These are phyloP conservation scores for Fusarium sp. DNA, from an alignment of 2,329 filamentous ascomycete species.

Conservation along the genomic window DNA sequence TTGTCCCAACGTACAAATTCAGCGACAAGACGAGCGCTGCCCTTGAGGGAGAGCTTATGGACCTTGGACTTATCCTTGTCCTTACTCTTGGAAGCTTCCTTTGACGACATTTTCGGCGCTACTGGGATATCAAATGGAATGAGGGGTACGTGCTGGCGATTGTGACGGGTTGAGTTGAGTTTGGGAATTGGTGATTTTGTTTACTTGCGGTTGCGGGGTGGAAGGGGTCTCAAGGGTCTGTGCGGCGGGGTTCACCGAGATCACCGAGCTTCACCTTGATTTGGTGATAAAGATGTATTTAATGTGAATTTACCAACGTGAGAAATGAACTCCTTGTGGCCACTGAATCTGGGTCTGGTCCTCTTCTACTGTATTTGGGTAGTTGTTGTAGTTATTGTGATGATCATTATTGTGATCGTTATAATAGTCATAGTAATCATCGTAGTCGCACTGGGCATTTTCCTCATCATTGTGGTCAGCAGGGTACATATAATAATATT, in stretches of 20 bases:
- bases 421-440: background rate
- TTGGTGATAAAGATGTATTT: background rate
- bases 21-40: constrained; percentile 83
- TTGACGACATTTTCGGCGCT: constrained; percentile 42
- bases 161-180: background rate
- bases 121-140: background rate
- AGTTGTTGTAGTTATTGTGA: background rate
- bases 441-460: background rate
- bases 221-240: constrained; percentile 30
- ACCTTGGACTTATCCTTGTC: constrained; percentile 82
- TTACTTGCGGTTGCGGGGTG: constrained; percentile 44
- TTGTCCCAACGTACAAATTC: constrained; percentile 81
- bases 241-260: constrained; percentile 39
- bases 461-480: background rate
- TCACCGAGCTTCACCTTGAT: constrained; percentile 31
- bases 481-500: background rate
- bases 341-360: background rate
- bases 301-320: background rate
- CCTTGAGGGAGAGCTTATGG: constrained; percentile 92
- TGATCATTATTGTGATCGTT: background rate
- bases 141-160: background rate
- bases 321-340: constrained; percentile 23
- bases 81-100: constrained; percentile 41
- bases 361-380: background rate
- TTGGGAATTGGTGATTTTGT: constrained; percentile 31